phyloP scores from a whole-genome alignment of 2,329 filamentous ascomycete species.

The Madurella fahalii region DNA sequence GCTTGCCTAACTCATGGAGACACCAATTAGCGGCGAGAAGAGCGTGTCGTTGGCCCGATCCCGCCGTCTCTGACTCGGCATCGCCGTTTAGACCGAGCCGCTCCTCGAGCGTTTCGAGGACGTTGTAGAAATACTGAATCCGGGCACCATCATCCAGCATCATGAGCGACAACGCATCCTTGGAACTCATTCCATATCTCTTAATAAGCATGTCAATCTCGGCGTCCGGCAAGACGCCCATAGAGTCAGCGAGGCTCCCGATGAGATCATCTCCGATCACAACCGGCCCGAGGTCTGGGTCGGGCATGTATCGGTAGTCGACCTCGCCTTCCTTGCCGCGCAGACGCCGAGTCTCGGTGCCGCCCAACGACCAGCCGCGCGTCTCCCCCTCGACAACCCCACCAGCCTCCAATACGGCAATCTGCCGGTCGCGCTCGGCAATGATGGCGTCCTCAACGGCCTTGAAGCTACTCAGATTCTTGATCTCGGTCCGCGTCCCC shows the following conservation, averaged over 20 bases:
- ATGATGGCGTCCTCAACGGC: constrained; percentile 92
- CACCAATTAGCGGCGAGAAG: constrained; percentile 61
- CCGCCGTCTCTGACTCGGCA: constrained; percentile 19
- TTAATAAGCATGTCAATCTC: constrained; percentile 59
- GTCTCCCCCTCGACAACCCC: constrained; percentile 79
- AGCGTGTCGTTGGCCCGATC: constrained; percentile 34
- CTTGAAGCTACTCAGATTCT: constrained; percentile 92
- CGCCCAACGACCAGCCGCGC: constrained; percentile 84
- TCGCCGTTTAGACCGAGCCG: constrained; percentile 14
- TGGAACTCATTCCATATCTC: constrained; percentile 65
- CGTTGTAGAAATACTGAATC: constrained; percentile 74
- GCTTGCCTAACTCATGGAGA: constrained; percentile 68
- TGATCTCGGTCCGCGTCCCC: constrained; percentile 92
- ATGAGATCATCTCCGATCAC: constrained; percentile 70
- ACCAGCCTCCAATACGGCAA: constrained; percentile 70
- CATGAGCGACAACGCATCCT: constrained; percentile 79
- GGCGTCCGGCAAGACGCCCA: constrained; percentile 70
- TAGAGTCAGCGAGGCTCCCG: constrained; percentile 52
- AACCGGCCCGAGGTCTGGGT: constrained; percentile 82
- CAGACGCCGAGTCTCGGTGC: constrained; percentile 73
- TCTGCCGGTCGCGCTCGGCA: constrained; percentile 86
- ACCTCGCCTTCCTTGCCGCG: constrained; percentile 95
- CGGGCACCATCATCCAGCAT: constrained; percentile 73
- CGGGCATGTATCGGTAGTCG: constrained; percentile 98
- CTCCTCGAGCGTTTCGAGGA: constrained; percentile 48